Evolutionary conservation across 1,139 yeast species (phyloP).

Genomic region (Hemisphaericaspora xylofermentans): DNA sequence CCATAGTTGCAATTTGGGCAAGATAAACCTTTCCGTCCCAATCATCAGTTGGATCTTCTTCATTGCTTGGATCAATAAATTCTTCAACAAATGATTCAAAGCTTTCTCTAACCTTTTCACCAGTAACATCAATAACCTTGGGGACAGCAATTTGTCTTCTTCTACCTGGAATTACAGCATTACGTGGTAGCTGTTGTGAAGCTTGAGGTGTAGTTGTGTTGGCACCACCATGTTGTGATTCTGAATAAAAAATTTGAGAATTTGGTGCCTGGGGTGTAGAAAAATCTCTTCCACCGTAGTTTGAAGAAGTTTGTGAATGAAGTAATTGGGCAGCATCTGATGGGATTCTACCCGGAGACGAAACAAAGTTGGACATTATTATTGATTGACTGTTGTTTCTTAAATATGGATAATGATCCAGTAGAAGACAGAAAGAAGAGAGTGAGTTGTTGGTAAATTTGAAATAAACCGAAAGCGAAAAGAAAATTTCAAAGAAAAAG

Average conservation of each 20-base stretch:
- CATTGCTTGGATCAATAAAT: slow-evolving; percentile 43
- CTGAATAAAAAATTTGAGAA: slow-evolving; percentile 15
- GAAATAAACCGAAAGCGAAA: too few species aligned
- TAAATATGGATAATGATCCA: too few species aligned
- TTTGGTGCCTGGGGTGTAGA: slow-evolving; percentile 13
- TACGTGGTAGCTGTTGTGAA: slow-evolving; percentile 15
- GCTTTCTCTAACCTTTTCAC: slow-evolving; percentile 89
- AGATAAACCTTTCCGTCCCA: slow-evolving; percentile 64
- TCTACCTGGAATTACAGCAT: slow-evolving; percentile 31
- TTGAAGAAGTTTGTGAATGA: slow-evolving; percentile 46
- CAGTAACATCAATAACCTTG: slow-evolving; percentile 86
- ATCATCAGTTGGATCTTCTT: slow-evolving; percentile 32
- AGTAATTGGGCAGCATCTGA: slow-evolving; percentile 47
- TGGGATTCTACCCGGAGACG: slow-evolving; percentile 47
- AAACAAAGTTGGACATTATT: slow-evolving; percentile 44
- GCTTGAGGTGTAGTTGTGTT: slow-evolving; percentile 1
- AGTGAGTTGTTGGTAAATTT: background rate
- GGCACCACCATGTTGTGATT: slow-evolving; percentile 10
- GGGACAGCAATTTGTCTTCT: slow-evolving; percentile 69
- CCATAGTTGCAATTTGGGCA: slow-evolving; percentile 81
- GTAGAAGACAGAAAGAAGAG: background rate
- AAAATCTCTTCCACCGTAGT: slow-evolving; percentile 41
- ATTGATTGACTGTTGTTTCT: background rate
- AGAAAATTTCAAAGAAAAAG: slow-evolving; percentile 1
- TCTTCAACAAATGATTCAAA: slow-evolving; percentile 83